Evolutionary conservation across 1,284 basidiomycete species (phyloP), one percentile per base, ranked within the genome.

Genomic region (Psilocybe mexicana): DNA sequence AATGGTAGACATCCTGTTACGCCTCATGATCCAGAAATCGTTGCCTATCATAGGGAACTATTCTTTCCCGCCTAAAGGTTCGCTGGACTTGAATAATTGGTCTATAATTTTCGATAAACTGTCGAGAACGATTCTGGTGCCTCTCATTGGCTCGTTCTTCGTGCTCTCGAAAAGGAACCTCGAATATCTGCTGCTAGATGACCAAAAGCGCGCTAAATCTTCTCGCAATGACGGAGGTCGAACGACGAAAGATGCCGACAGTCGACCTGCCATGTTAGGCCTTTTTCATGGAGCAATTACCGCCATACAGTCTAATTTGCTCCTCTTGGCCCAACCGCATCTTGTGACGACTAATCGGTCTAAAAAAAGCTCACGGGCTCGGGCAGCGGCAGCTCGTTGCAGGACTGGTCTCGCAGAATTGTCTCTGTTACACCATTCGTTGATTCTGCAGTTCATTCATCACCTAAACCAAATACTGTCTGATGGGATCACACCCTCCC

Each of bases 381-480:
- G 14, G 18, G 52, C n/a, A 48, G 12, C 14, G 18, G 52, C n/a
- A 48, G 12, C 14, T 43, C 26, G 38, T n/a, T 23, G 26, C 40
- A 55, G 48, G 35, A 52, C 46, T 28, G 28, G 10, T 25, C 54
- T 42, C 33, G 50, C 55, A 14, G 57, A 61, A 11, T 33, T 60
- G 10, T 53, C 53, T 8, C 44, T 63, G 14, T 46, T 62, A 49
- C 50, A 59, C 6, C 50, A 61, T 51, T 54, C 55, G 14, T 53
- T 67, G 49, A 54, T 62, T 14, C 43, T 65, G 49, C 61, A 56
- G 36, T 54, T 44, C 36, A 51, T 65, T 45, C 62, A 60, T 40
- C 55, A 62, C 43, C 52, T 64, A 14, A 46, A 55, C n/a, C 48
- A 59, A 38, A 58, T 62, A 24, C 43, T 61, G 11, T 10, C 26